Evolutionary conservation across 78 protist species (phyloP), one percentile per base, ranked within the genome.

Genomic region (Chrysochromulina tobinii): DNA sequence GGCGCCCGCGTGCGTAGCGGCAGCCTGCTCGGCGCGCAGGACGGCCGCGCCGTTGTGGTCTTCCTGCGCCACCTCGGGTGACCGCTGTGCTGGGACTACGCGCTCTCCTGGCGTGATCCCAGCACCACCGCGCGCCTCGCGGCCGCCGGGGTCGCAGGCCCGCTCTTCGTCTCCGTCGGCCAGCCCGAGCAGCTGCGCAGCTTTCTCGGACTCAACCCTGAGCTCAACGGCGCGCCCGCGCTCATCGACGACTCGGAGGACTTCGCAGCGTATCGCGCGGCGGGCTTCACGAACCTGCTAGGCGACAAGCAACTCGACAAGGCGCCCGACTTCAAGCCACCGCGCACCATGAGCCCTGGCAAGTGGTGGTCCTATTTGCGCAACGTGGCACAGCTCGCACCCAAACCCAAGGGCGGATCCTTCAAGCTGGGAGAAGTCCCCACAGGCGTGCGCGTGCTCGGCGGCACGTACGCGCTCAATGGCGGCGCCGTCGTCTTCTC

Each of bases 31-130:
- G 69, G 69, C 69, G 15, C 9, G 25, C 38, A 38, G 38, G 72
- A 66, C 27, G 72, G 72, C 27, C 8, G 17, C n/a, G 23, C 27
- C 27, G 79, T 81, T 7, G 27, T 81, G 20, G 61, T 51, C 68
- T 81, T 54, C 61, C 87, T 81, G 15, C 61, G 87, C 64, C 87
- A 81, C 87, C 64, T 81, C 87, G 87, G 87, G 27, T 81, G 87
- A 81, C 64, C 64, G 11, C 54, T 20, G 38, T 81, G 87, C 87
- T 81, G 87, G 87, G 64, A 9, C 48, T 54, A 27, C 61, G 87
- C 61, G 48, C 17, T 21, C 64, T 50, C 12, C n/a, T 0, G 5
- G 59, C 38, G 38, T 38, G 38, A 38, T 38, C 23, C 64, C 48
- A 4, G 11, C 53, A 15, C 17, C 21, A 51, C 11, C 12, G 27